Evolutionary conservation across 1,284 basidiomycete species (phyloP).

Genomic region (Boletellus dicymbophilus): DNA sequence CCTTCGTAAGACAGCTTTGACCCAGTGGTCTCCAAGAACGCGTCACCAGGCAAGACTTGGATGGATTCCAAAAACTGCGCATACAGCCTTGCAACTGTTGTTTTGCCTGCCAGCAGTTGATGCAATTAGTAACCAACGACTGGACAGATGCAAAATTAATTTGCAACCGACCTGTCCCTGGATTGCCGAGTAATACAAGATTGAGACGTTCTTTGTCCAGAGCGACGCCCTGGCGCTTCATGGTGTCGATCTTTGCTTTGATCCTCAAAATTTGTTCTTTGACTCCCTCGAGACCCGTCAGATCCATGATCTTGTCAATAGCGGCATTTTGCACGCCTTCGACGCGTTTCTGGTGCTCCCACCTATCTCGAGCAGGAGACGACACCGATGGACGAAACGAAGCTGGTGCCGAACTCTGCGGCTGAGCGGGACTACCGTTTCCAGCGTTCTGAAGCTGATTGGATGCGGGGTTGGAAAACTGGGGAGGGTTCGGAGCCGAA

Average conservation of each 20-base stretch:
- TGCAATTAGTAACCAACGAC: neutral
- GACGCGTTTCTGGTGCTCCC: constrained; percentile 48
- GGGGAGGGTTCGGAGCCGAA: neutral
- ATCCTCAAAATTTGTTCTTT: constrained; percentile 51
- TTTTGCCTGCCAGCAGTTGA: constrained; percentile 51
- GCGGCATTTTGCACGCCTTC: constrained; percentile 45
- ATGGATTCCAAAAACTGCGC: constrained; percentile 58
- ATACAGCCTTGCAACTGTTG: constrained; percentile 67
- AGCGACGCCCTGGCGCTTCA: constrained; percentile 43
- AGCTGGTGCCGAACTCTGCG: neutral
- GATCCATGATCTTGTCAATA: constrained; percentile 55
- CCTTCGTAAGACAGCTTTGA: constrained; percentile 57
- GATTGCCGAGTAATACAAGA: constrained; percentile 56
- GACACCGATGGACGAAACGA: constrained; percentile 13
- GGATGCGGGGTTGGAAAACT: constrained; percentile 6
- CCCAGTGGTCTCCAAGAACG: constrained; percentile 63
- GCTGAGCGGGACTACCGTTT: neutral
- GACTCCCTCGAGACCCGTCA: constrained; percentile 57
- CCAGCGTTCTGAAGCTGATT: constrained; percentile 2
- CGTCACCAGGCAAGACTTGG: constrained; percentile 48
- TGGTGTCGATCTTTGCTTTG: constrained; percentile 50
- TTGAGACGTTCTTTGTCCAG: constrained; percentile 53
- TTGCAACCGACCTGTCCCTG: constrained; percentile 53
- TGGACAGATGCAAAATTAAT: neutral
- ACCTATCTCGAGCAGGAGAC: constrained; percentile 41